Evolutionary conservation across 176 grass and related monocot genomes (phyloP), one percentile per base, ranked within the genome.

Genomic region (Ensete glaucum): DNA sequence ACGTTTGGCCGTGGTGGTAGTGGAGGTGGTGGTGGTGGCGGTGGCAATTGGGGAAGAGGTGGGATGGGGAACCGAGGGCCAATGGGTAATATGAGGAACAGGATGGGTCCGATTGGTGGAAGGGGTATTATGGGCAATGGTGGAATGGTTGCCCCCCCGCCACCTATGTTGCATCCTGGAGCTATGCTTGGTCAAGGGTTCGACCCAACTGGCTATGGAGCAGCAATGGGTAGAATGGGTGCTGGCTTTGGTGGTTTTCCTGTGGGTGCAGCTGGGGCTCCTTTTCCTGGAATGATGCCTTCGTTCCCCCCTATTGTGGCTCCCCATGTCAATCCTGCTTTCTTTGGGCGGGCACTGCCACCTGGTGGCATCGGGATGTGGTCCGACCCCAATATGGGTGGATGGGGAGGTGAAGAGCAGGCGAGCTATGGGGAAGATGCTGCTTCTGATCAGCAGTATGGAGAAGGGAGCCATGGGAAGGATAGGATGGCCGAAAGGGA

Each of bases 401-500:
- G 80, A 53, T 92, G 89, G 89, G 83, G 78, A 64, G 81, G 67
- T n/a, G 78, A 81, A 20, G 72, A 84, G 34, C 83, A 60, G 15
- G 83, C 83, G 53, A 82, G 81, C 76, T 92, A 86, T 52, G 73
- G 83, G 62, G 81, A 82, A 16, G 64, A 65, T 53, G 81, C 77
- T n/a, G 72, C 87, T 53, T 77, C 85, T 48, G 79, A 69, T 74
- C 83, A 58, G 71, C 85, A 82, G n/a, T 79, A 79, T 64, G 50
- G 72, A 49, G 67, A 72, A 80, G 78, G 78, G 14, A 15, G 25
- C 48, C 53, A 66, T 34, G 89, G 80, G 62, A 96, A 92, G 79
- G 92, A 96, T 52, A 96, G 88, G 71, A 80, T 81, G 8, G 54
- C 78, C 0, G 85, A 96, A 66, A 79, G 87, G 58, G 89, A 92